phyloP scores from a whole-genome alignment of 768 basidiomycete species.

The Leccinum olivaceopallidum region DNA sequence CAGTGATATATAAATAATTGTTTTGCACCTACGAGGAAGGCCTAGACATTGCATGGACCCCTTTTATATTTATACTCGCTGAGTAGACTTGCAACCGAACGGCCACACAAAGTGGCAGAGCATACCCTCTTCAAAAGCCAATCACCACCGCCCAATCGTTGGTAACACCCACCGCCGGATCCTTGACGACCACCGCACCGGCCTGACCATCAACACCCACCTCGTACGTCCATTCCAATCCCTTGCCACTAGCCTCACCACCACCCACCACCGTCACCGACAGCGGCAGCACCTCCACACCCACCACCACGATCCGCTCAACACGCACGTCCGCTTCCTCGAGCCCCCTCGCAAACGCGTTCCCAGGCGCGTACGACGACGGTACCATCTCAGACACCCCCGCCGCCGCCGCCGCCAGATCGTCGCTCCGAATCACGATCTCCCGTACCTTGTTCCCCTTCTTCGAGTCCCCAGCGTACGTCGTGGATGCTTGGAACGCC shows the following conservation, averaged over 20 bases:
- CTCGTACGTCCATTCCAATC: constrained; percentile 68
- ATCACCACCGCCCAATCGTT: constrained; percentile 65
- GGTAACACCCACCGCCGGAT: constrained; percentile 59
- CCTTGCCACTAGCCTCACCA: constrained; percentile 33
- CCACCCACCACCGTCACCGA: constrained; percentile 54
- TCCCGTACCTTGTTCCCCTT: constrained; percentile 33
- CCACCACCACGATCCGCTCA: constrained; percentile 80
- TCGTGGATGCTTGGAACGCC: constrained; percentile 59
- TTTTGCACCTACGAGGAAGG: neutral
- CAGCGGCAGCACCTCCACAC: constrained; percentile 61
- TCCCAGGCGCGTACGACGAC: constrained; percentile 50
- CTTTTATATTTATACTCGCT: constrained; percentile 2
- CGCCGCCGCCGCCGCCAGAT: constrained; percentile 57
- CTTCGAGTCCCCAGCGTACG: constrained; percentile 12
- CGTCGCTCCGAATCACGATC: constrained; percentile 48
- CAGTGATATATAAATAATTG: neutral
- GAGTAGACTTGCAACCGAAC: neutral
- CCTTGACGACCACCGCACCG: constrained; percentile 73
- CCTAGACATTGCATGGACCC: neutral
- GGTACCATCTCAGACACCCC: constrained; percentile 38
- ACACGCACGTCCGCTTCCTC: constrained; percentile 59
- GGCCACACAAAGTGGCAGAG: neutral
- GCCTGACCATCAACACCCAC: constrained; percentile 60
- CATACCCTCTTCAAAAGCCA: constrained; percentile 14
- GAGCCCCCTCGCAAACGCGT: constrained; percentile 69